phyloP scores from a whole-genome alignment of 2,329 filamentous ascomycete species.

The Microdochium bolleyi region DNA sequence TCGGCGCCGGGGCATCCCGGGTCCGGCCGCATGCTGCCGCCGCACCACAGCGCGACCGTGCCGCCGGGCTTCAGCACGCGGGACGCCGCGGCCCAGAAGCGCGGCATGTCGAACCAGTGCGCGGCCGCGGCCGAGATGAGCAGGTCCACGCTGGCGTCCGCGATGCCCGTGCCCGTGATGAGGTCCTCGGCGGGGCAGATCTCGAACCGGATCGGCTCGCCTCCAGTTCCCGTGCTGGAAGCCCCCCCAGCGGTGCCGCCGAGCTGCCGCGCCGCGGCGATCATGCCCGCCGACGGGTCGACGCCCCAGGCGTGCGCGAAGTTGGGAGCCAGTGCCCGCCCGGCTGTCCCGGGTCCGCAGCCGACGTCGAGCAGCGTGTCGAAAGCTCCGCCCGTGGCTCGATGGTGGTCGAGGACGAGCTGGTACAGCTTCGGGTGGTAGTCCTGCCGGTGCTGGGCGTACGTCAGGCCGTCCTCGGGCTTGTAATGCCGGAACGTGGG shows the following conservation, averaged over 20 bases:
- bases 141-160: constrained; percentile 34
- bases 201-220: constrained; percentile 21
- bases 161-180: constrained; percentile 13
- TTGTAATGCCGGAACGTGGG: constrained; percentile 38
- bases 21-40: constrained; percentile 18
- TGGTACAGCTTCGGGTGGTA: constrained; percentile 40
- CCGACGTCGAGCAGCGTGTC: constrained; percentile 43
- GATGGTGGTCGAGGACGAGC: constrained; percentile 36
- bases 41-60: constrained; percentile 43
- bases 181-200: constrained; percentile 36
- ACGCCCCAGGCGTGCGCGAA: constrained; percentile 40
- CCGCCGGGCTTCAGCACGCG: constrained; percentile 41
- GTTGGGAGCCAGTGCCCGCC: constrained; percentile 31
- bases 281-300: constrained; percentile 46
- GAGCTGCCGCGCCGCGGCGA: constrained; percentile 29
- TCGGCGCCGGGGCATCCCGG: constrained; percentile 22
- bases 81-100: constrained; percentile 39
- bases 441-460: constrained; percentile 29
- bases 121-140: constrained; percentile 40
- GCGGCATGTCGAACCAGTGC: constrained; percentile 50
- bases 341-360: constrained; percentile 46
- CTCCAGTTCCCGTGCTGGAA: neutral
- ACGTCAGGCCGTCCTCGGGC: constrained; percentile 30
- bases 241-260: neutral
- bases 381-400: constrained; percentile 31